Conservation (phyloP, 2,329 filamentous ascomycete genomes). For the Tolypocladium tundrense region DNA sequence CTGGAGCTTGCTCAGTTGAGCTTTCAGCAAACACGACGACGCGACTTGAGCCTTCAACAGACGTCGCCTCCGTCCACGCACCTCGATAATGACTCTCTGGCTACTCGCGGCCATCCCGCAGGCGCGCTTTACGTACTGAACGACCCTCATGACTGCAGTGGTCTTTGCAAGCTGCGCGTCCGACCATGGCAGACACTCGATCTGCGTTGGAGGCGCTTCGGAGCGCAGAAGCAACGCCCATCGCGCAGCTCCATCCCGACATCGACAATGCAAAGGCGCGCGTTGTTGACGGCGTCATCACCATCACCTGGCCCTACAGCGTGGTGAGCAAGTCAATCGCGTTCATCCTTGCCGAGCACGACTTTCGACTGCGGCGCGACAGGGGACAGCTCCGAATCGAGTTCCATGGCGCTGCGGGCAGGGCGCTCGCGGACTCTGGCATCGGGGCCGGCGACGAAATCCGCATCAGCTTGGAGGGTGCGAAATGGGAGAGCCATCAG, state of each 20-base stretch:
- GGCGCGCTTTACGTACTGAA: neutral
- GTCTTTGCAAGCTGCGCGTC: neutral
- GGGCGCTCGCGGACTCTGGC: slow-evolving; percentile 53
- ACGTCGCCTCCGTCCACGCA: neutral
- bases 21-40: neutral
- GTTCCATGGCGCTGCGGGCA: slow-evolving; percentile 62
- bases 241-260: slow-evolving; percentile 43
- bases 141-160: neutral
- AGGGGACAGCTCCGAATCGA: slow-evolving; percentile 74
- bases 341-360: slow-evolving; percentile 73
- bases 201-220: slow-evolving; percentile 12
- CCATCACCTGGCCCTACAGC: slow-evolving; percentile 87
- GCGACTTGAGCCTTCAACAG: neutral
- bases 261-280: slow-evolving; percentile 28
- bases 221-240: slow-evolving; percentile 33
- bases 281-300: slow-evolving; percentile 61
- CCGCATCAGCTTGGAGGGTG: slow-evolving; percentile 57
- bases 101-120: neutral
- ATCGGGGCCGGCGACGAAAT: slow-evolving; percentile 74
- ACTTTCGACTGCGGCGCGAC: slow-evolving; percentile 66
- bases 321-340: slow-evolving; percentile 63
- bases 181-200: neutral
- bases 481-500: slow-evolving; percentile 49
- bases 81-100: neutral
- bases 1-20: neutral